phyloP scores from a whole-genome alignment of 176 grass and related monocot species.

The Puya raimondii region DNA sequence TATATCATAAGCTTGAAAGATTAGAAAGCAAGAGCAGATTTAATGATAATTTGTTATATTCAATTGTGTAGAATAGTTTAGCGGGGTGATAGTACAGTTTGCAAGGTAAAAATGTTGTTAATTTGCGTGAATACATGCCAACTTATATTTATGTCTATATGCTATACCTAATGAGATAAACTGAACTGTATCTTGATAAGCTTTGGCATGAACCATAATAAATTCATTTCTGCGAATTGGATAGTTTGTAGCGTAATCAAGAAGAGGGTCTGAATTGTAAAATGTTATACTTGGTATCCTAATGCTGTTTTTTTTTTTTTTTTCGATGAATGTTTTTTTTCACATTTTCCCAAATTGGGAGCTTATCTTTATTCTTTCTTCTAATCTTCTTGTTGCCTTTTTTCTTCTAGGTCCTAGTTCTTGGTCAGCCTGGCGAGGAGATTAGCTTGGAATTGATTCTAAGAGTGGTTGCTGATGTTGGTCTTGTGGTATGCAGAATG shows the following conservation, averaged over 20 bases:
- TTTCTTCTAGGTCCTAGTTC: slow-evolving; percentile 62
- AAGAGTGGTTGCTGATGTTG: slow-evolving; percentile 97
- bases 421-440: slow-evolving; percentile 87
- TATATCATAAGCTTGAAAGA: background rate
- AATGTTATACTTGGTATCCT: no score
- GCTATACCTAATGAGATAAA: no score
- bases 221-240: no score
- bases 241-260: no score
- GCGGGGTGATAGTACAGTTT: no score
- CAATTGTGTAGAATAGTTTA: background rate
- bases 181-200: no score
- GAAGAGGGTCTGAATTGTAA: no score
- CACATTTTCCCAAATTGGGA: background rate
- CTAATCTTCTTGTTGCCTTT: slow-evolving; percentile 2
- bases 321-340: background rate
- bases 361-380: background rate
- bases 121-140: no score
- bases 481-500: slow-evolving; percentile 61
- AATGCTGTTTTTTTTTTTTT: no score
- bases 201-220: no score
- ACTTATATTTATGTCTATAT: no score
- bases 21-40: background rate
- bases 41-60: background rate
- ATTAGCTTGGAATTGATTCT: slow-evolving; percentile 79
- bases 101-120: no score